These are phyloP conservation scores for Umbilicus rupestris DNA, from an alignment of 164 flowering plant species.

Conservation along the genomic window DNA sequence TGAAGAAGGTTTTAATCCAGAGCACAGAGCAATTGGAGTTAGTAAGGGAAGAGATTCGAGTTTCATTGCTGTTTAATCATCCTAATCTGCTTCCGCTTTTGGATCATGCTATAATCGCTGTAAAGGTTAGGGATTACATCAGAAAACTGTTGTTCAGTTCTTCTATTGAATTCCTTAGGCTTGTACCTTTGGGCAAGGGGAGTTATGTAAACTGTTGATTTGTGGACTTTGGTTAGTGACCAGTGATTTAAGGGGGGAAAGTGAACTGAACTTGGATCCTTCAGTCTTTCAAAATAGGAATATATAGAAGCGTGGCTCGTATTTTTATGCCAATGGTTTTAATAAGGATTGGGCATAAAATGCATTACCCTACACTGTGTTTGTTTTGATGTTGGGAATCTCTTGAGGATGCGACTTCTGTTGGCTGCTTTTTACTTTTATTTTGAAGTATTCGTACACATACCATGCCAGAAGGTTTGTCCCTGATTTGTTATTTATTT, in stretches of 20 bases:
- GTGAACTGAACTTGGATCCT: no score
- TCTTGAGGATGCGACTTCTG: background rate
- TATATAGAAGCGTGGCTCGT: background rate
- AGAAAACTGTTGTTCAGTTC: background rate
- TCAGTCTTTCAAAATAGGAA: no score
- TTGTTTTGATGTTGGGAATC: background rate
- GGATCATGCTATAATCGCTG: conserved; percentile 89
- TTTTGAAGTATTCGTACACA: background rate
- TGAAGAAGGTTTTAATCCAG: conserved; percentile 90
- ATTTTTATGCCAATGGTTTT: background rate
- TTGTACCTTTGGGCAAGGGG: no score
- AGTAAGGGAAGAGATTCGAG: conserved; percentile 87
- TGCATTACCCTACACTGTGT: background rate
- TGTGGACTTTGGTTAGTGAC: no score
- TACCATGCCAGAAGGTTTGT: background rate
- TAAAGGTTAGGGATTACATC: conserved; percentile 40
- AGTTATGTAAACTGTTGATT: no score
- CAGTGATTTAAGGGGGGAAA: no score
- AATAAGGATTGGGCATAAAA: background rate
- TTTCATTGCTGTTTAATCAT: conserved; percentile 79
- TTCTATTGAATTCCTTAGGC: no score
- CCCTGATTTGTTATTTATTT: background rate
- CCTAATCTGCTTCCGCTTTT: conserved; percentile 90
- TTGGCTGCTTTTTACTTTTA: background rate
- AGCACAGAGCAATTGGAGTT: conserved; percentile 74